Conservation (phyloP, 257 asterid species). For the Plectranthus barbatus region DNA sequence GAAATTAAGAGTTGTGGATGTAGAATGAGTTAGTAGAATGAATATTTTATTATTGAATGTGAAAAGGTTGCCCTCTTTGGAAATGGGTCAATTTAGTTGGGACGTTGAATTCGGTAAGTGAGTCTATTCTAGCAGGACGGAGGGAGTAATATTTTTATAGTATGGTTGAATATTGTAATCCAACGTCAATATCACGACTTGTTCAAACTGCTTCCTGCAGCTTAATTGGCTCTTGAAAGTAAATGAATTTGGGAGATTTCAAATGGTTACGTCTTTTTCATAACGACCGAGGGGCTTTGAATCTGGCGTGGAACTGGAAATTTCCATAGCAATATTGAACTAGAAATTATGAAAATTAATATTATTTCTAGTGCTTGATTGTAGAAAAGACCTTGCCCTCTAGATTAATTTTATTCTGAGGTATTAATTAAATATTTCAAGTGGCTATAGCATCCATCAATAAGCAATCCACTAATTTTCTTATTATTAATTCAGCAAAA, state of each 20-base stretch:
- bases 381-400: neutral
- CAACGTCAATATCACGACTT: neutral
- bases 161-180: neutral
- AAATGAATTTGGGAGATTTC: neutral
- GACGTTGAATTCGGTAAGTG: too few species aligned
- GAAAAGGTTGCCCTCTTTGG: too few species aligned
- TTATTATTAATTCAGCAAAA: too few species aligned
- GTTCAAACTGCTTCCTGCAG: constrained; percentile 1
- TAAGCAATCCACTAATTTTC: too few species aligned
- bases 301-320: neutral
- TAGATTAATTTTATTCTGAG: too few species aligned
- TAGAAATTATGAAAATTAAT: neutral
- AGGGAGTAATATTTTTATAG: too few species aligned
- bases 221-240: neutral
- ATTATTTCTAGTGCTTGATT: neutral
- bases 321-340: neutral
- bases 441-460: too few species aligned
- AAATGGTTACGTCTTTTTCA: neutral
- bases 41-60: neutral
- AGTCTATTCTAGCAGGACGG: too few species aligned
- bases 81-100: neutral
- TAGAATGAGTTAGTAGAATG: too few species aligned
- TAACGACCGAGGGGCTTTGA: neutral
- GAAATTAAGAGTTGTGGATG: too few species aligned
- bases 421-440: too few species aligned